Conservation (phyloP, 202 grass and related monocot species). For the Eragrostis tef region DNA sequence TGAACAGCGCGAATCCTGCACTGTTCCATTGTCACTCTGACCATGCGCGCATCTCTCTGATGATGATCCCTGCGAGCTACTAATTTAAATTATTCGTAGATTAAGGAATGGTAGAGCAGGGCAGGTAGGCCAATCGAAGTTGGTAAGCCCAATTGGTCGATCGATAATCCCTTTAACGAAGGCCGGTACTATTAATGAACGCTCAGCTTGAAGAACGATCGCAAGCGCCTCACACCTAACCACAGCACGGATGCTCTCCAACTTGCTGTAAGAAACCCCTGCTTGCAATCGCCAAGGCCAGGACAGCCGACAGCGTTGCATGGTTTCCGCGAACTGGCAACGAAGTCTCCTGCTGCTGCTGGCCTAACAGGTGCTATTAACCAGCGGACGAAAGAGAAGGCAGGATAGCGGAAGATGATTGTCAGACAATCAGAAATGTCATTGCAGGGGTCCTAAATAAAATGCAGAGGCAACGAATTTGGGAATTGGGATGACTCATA, state of each 20-base stretch:
- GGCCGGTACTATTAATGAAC: not conserved
- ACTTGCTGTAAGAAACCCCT: not conserved
- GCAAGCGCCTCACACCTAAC: not conserved
- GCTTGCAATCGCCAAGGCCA: not conserved
- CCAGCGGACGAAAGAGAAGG: not conserved
- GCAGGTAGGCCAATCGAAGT: constrained; percentile 24
- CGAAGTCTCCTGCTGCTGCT: constrained; percentile 24
- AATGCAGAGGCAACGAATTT: constrained; percentile 13
- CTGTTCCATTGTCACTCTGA: constrained; percentile 13
- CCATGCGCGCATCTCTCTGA: not conserved
- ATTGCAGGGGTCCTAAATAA: not conserved
- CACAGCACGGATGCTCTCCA: not conserved
- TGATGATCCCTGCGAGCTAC: not conserved
- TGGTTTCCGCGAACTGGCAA: constrained; percentile 11
- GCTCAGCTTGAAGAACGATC: constrained; percentile 13
- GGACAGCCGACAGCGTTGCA: constrained; percentile 34
- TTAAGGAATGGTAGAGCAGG: not conserved
- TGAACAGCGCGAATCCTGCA: not conserved
- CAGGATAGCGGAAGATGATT: not conserved
- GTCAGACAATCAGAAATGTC: not conserved
- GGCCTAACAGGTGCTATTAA: constrained; percentile 25
- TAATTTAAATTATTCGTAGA: not conserved
- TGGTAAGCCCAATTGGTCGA: not conserved
- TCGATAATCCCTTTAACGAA: constrained; percentile 13
- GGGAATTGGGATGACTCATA: not conserved